phyloP scores from a whole-genome alignment of 2,329 filamentous ascomycete genomes.

The Beauveria pseudobassiana region DNA sequence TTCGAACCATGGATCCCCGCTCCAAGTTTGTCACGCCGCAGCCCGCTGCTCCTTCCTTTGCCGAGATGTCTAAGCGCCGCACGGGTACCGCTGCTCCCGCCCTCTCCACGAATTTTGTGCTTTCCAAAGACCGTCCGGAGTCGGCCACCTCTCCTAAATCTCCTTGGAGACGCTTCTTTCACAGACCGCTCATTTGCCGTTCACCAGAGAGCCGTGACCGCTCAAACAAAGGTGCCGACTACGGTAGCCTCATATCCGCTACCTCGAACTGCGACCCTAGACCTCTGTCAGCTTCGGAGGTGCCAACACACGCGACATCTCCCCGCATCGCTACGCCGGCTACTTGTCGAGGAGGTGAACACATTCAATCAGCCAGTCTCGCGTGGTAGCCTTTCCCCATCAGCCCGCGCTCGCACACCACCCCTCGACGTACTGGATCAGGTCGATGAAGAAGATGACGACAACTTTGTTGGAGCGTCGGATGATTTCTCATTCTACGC shows the following conservation, averaged over 20 bases:
- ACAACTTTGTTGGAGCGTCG: neutral
- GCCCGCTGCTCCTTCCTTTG: constrained; percentile 26
- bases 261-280: constrained; percentile 21
- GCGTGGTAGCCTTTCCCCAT: neutral
- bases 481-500: neutral
- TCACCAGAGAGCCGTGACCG: neutral
- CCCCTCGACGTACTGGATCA: neutral
- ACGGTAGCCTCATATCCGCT: constrained; percentile 24
- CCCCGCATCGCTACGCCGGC: constrained; percentile 46
- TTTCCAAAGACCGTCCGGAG: constrained; percentile 26
- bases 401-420: constrained; percentile 1
- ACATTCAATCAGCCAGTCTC: neutral
- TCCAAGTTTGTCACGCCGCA: constrained; percentile 69
- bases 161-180: constrained; percentile 40
- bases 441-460: constrained; percentile 8
- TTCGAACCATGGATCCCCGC: constrained; percentile 69
- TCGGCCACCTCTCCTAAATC: constrained; percentile 19
- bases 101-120: constrained; percentile 36
- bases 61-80: constrained; percentile 23
- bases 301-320: constrained; percentile 42
- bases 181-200: neutral
- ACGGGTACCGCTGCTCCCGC: constrained; percentile 22
- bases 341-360: constrained; percentile 18
- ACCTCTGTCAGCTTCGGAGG: constrained; percentile 16
- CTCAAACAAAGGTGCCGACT: constrained; percentile 12